These are phyloP conservation scores for Kernera saxatilis DNA, from an alignment of 345 rosid species.

Conservation along the genomic window DNA sequence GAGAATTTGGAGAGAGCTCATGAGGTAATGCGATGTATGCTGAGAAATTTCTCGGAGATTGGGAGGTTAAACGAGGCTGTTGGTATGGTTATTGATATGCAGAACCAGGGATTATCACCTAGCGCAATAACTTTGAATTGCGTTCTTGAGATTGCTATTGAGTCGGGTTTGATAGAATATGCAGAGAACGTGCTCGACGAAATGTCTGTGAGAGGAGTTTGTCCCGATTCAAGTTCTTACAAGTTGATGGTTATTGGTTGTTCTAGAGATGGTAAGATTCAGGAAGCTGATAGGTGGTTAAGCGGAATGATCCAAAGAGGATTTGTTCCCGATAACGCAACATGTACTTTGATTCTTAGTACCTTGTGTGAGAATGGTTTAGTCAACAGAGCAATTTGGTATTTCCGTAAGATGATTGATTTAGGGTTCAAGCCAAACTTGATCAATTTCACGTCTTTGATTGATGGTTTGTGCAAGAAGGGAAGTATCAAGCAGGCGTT, in stretches of 20 bases:
- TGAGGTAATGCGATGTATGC: slow-evolving; percentile 62
- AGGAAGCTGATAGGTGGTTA: slow-evolving; percentile 71
- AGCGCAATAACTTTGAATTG: slow-evolving; percentile 42
- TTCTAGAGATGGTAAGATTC: slow-evolving; percentile 53
- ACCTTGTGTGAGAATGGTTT: slow-evolving; percentile 58
- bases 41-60: slow-evolving; percentile 62
- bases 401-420: slow-evolving; percentile 55
- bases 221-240: slow-evolving; percentile 48
- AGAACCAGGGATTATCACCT: slow-evolving; percentile 59
- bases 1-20: slow-evolving; percentile 62
- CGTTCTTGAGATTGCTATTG: slow-evolving; percentile 36
- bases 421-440: slow-evolving; percentile 68
- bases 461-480: slow-evolving; percentile 68
- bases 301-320: slow-evolving; percentile 59
- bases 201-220: slow-evolving; percentile 62
- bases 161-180: slow-evolving; percentile 48
- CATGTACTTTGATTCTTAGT: slow-evolving; percentile 53
- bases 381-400: slow-evolving; percentile 55
- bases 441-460: slow-evolving; percentile 74
- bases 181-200: slow-evolving; percentile 70
- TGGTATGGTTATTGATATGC: slow-evolving; percentile 67
- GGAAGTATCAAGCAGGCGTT: slow-evolving; percentile 88
- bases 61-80: slow-evolving; percentile 70
- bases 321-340: slow-evolving; percentile 60
- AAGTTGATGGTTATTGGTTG: slow-evolving; percentile 60